phyloP scores from a whole-genome alignment of 2,329 filamentous ascomycete genomes.

The Epichloe brachyelytri region DNA sequence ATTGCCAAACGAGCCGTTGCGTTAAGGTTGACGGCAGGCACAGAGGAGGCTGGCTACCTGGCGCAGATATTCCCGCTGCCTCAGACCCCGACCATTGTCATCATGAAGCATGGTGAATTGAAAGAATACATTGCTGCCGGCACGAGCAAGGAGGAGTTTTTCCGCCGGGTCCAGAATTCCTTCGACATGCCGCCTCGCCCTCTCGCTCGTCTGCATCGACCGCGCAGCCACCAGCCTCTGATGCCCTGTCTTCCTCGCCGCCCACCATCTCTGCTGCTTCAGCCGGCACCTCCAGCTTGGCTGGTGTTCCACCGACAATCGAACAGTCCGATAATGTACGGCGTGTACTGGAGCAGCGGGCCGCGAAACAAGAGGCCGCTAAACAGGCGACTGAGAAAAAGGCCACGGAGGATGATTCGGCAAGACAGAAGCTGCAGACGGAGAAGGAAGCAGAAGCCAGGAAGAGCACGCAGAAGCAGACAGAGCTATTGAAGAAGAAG shows the following conservation, averaged over 20 bases:
- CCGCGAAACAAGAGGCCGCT: slow-evolving; percentile 29
- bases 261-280: slow-evolving; percentile 4
- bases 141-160: slow-evolving; percentile 52
- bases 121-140: slow-evolving; percentile 63
- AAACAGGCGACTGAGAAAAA: slow-evolving; percentile 32
- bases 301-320: slow-evolving; percentile 11
- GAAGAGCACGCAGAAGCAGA: slow-evolving; percentile 29
- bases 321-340: slow-evolving; percentile 22
- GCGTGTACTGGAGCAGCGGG: slow-evolving; percentile 36
- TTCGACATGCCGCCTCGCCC: slow-evolving; percentile 17
- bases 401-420: slow-evolving; percentile 37
- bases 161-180: slow-evolving; percentile 26
- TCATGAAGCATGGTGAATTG: slow-evolving; percentile 68
- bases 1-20: slow-evolving; percentile 53
- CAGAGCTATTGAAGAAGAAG: slow-evolving; percentile 45
- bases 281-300: slow-evolving; percentile 8
- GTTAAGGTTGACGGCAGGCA: slow-evolving; percentile 57
- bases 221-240: slow-evolving; percentile 4
- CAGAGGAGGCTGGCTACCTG: slow-evolving; percentile 70
- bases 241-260: neutral
- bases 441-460: slow-evolving; percentile 26
- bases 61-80: slow-evolving; percentile 72
- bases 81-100: slow-evolving; percentile 62
- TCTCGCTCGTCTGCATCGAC: slow-evolving; percentile 6
- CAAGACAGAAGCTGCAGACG: slow-evolving; percentile 33